Evolutionary conservation across 352 stramenopile species (phyloP).

Genomic region (Phytophthora vignae): DNA sequence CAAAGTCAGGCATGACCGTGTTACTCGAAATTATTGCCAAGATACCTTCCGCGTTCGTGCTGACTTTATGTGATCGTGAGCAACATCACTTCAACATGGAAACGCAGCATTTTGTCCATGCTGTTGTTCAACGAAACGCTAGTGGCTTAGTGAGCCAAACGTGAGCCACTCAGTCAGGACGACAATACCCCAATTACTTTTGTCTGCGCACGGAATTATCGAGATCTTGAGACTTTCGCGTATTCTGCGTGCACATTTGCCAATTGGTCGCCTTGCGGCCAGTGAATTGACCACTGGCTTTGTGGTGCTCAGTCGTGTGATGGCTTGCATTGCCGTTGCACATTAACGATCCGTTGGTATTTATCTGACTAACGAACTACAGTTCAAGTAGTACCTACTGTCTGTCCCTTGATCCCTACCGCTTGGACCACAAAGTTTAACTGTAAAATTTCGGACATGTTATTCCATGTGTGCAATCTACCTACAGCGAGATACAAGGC

Average conservation of each 20-base stretch:
- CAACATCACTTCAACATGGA: slow-evolving; percentile 9
- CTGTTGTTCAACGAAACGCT: neutral
- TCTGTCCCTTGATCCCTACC: too few relatives aligned
- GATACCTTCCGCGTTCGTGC: neutral
- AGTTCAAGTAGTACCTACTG: too few relatives aligned
- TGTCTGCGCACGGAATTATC: neutral
- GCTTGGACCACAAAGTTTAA: too few relatives aligned
- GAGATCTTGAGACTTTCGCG: neutral
- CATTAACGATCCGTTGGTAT: neutral
- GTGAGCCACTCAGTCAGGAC: neutral
- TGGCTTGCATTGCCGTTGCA: slow-evolving; percentile 2
- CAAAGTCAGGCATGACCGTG: neutral
- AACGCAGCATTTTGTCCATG: neutral
- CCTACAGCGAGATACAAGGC: neutral
- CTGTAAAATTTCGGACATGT: too few relatives aligned
- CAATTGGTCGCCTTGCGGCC: neutral
- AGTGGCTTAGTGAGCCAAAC: neutral
- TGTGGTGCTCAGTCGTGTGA: slow-evolving; percentile 9
- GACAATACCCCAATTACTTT: neutral
- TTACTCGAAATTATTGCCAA: neutral
- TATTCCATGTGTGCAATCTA: too few relatives aligned
- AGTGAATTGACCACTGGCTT: neutral
- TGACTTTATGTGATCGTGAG: slow-evolving; percentile 1
- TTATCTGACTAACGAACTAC: too few relatives aligned
- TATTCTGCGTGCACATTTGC: neutral